phyloP scores from a whole-genome alignment of 2,329 filamentous ascomycete genomes.

The Botryotinia narcissicola region DNA sequence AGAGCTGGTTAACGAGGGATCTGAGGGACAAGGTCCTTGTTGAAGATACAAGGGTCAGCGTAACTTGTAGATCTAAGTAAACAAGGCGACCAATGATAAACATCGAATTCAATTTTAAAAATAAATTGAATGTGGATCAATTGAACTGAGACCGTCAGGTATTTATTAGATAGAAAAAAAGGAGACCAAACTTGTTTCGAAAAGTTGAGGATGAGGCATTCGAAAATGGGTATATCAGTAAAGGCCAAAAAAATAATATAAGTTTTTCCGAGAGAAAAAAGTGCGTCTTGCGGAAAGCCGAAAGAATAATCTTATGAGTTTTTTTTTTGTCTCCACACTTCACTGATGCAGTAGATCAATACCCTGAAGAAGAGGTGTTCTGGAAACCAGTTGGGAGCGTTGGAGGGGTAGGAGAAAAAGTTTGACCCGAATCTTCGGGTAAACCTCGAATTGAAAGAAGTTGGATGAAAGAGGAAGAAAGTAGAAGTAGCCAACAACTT shows the following conservation, averaged over 20 bases:
- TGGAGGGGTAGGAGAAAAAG: background rate
- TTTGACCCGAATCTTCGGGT: conserved; percentile 10
- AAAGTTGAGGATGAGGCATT: background rate
- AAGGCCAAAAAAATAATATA: background rate
- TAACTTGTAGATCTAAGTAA: conserved; percentile 16
- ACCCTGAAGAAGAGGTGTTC: background rate
- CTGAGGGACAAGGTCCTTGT: conserved; percentile 7
- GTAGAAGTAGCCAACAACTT: background rate
- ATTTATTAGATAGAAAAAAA: background rate
- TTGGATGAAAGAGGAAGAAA: background rate
- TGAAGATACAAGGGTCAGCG: conserved; percentile 16
- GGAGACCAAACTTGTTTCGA: conserved; percentile 14
- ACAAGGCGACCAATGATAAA: conserved; percentile 28
- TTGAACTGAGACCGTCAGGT: conserved; percentile 7
- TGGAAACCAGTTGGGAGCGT: conserved; percentile 14
- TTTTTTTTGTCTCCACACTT: conserved; percentile 12
- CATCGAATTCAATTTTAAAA: conserved; percentile 3
- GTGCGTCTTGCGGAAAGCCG: conserved; percentile 6
- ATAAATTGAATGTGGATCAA: conserved; percentile 12
- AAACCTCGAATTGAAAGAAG: conserved; percentile 14
- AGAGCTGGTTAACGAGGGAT: conserved; percentile 13
- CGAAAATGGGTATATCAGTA: background rate
- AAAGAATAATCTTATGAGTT: conserved; percentile 1
- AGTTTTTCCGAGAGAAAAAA: conserved; percentile 12
- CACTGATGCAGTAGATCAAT: background rate